Evolutionary conservation across 1,284 basidiomycete genomes (phyloP).

Genomic region (Ganoderma resinaceum): DNA sequence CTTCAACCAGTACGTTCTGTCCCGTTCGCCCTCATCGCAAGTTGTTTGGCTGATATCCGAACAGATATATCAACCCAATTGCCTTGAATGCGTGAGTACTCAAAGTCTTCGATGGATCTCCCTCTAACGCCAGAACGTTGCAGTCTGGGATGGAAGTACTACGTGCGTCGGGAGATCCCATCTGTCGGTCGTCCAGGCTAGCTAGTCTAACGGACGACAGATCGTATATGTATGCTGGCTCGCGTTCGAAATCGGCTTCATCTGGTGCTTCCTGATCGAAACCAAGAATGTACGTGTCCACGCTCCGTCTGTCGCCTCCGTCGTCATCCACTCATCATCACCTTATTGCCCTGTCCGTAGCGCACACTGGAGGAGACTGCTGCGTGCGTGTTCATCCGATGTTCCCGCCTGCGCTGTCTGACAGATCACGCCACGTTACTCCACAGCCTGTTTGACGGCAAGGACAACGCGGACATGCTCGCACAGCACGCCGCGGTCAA

Average conservation of each 20-base stretch:
- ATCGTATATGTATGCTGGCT: conserved; percentile 42
- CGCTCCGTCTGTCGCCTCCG: background rate
- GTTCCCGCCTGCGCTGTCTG: background rate
- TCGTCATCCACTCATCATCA: background rate
- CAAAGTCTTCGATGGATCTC: background rate
- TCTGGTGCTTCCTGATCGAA: conserved; percentile 60
- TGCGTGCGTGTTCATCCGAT: conserved; percentile 31
- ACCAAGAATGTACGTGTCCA: conserved; percentile 43
- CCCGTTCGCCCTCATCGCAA: background rate
- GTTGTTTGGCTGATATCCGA: background rate
- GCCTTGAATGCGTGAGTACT: conserved; percentile 43
- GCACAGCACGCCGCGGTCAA: conserved; percentile 35
- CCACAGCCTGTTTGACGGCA: conserved; percentile 41
- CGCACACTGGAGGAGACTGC: conserved; percentile 43
- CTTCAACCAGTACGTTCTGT: conserved; percentile 59
- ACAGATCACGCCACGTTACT: background rate
- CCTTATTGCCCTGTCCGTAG: conserved; percentile 17
- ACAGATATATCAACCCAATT: conserved; percentile 51
- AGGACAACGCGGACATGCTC: conserved; percentile 34
- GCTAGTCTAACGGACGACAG: conserved; percentile 16
- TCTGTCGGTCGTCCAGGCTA: background rate
- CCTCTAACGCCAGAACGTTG: background rate
- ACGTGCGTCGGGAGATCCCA: conserved; percentile 34
- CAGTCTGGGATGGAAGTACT: conserved; percentile 45
- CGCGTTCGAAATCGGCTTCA: conserved; percentile 60